Percentiles rank a stretch among this genome's conserved stretches.
These are phyloP conservation scores for Aspergillus baeticus DNA, from an alignment of 495 filamentous ascomycete genomes.

Conservation along the genomic window DNA sequence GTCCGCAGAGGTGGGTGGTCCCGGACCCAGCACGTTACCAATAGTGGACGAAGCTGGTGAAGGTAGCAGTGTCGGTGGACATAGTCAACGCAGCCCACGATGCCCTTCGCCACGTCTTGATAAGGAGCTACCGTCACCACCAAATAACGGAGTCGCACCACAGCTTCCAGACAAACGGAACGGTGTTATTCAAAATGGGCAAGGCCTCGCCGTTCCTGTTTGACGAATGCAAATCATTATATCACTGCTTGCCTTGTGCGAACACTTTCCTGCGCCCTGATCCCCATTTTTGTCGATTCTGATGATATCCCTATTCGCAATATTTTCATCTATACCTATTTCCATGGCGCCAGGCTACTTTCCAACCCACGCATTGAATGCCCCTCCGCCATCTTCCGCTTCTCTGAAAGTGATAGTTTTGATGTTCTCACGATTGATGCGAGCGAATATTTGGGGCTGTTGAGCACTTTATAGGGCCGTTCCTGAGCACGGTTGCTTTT, in stretches of 20 bases:
- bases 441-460: constrained; percentile 26
- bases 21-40: constrained; percentile 69
- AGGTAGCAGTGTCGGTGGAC: constrained; percentile 65
- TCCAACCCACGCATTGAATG: constrained; percentile 20
- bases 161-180: constrained; percentile 29
- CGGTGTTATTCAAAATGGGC: constrained; percentile 20
- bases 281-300: constrained; percentile 14
- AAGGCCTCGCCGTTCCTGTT: constrained; percentile 2
- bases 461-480: constrained; percentile 17
- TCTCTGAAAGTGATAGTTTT: constrained; percentile 25
- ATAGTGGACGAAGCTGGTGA: constrained; percentile 92
- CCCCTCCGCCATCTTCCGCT: constrained; percentile 17
- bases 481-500: constrained; percentile 12
- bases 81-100: constrained; percentile 38
- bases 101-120: constrained; percentile 36
- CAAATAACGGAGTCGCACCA: constrained; percentile 22
- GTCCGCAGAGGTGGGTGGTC: constrained; percentile 51
- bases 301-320: constrained; percentile 23
- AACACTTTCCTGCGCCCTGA: constrained; percentile 3
- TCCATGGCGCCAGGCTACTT: constrained; percentile 17
- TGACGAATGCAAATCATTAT: background rate
- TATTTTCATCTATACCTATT: constrained; percentile 13
- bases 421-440: constrained; percentile 41
- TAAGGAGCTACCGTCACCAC: constrained; percentile 56
- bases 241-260: background rate